Conservation (phyloP, 306 rosid genomes). For the Lathyrus sativus region DNA sequence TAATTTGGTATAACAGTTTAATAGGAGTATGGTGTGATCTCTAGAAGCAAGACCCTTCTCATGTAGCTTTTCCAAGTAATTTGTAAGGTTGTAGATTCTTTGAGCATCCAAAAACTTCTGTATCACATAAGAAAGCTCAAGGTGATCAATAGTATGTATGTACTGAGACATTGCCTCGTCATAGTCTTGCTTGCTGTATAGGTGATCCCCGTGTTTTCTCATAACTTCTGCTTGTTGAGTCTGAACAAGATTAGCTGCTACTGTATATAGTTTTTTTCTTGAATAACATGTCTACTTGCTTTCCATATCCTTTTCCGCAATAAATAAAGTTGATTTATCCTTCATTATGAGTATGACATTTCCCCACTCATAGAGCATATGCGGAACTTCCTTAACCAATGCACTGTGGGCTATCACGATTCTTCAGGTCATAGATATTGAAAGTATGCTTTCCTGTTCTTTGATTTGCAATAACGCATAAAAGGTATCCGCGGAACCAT, state of each 20-base stretch:
- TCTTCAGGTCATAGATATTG: conserved; percentile 91
- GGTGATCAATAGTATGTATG: conserved; percentile 91
- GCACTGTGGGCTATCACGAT: conserved; percentile 87
- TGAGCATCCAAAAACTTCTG: conserved; percentile 98
- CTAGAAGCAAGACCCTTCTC: conserved; percentile 98
- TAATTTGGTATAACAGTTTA: conserved; percentile 93
- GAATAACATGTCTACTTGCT: no score
- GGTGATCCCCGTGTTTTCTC: no score
- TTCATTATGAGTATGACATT: no score
- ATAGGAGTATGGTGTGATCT: conserved; percentile 92
- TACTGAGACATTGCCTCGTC: conserved; percentile 98
- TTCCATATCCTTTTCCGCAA: conserved; percentile 99
- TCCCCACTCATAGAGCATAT: no score
- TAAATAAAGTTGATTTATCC: no score
- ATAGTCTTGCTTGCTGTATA: conserved; percentile 92
- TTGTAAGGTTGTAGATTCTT: conserved; percentile 91
- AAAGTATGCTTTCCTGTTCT: conserved; percentile 77
- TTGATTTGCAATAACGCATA: conserved; percentile 92
- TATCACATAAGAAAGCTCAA: conserved; percentile 96
- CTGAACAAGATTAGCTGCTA: no score
- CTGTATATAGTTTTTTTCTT: no score
- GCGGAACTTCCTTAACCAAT: no score
- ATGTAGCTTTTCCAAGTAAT: conserved; percentile 93
- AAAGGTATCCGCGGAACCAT: conserved; percentile 97
- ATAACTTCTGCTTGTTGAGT: no score